Conservation (phyloP, 257 asterid species). For the Nicotiana tabacum region DNA sequence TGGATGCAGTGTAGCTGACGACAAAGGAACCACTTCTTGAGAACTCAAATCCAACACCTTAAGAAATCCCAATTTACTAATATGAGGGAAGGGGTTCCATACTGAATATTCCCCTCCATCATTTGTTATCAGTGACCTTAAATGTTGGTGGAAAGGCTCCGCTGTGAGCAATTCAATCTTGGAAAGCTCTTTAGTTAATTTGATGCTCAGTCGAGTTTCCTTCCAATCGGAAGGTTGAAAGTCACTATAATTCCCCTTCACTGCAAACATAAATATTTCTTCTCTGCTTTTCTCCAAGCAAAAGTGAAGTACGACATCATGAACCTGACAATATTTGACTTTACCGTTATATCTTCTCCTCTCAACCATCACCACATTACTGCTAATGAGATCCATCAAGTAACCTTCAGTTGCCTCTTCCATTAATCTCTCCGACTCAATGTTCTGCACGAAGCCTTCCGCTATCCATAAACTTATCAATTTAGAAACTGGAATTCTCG, state of each 20-base stretch:
- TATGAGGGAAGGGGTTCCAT: background rate
- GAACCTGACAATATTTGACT: background rate
- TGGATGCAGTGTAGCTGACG: background rate
- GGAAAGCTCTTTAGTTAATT: too few species aligned
- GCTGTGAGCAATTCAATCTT: background rate
- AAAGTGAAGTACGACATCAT: background rate
- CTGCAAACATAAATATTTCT: too few species aligned
- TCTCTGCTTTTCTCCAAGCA: background rate
- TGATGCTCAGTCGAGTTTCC: too few species aligned
- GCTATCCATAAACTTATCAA: conserved; percentile 4
- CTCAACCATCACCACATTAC: background rate
- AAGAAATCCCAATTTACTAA: background rate
- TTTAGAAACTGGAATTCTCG: background rate
- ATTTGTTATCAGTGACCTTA: background rate
- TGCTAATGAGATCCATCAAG: background rate
- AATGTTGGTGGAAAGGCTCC: background rate
- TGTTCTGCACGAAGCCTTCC: background rate
- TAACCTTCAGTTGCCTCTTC: conserved; percentile 8
- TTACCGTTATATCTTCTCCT: too few species aligned
- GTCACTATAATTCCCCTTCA: too few species aligned
- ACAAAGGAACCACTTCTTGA: background rate
- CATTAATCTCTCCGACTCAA: background rate
- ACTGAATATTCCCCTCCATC: background rate
- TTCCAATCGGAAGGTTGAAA: too few species aligned
- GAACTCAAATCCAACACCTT: background rate